Base-by-base conservation (phyloP, 2,329 filamentous ascomycete species). In the Rhynchosporium agropyri region DNA sequence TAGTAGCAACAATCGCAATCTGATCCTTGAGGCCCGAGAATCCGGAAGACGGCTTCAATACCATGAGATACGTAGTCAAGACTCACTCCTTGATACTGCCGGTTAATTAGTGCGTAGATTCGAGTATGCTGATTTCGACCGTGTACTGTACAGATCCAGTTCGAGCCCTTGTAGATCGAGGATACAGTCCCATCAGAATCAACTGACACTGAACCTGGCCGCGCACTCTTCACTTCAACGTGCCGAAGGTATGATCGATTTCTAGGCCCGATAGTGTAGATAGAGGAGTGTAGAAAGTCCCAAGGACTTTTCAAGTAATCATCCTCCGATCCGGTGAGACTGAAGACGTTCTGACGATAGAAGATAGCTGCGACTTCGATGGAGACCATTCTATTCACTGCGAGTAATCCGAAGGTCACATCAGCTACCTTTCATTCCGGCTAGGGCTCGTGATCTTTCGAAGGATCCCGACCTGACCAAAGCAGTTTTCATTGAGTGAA, bases 31-130 rank as follows among this genome's bases (percentile, higher is more conserved):
- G 59, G 49, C 43, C 63, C 63, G n/a, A 65, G 51, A 29, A 63
- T 60, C 4, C 63, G 63, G 51, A 65, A 65, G 49, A 62, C 59
- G 49, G 63, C 63, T 63, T 63, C 56, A 58, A 65, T 63, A 48
- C 56, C 63, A 60, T 60, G 60, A 55, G 58, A 56, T 58, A 65
- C 29, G 40, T 63, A 63, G 36, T 65, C 63, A 15, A 62, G 36
- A 60, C 49, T 20, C 29, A 29, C 20, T 15, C 60, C 55, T n/a
- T 36, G 46, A 60, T 57, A 31, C 40, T 51, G 49, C 50, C 56
- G 28, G 53, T 56, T 53, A 4, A 20, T 15, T n/a, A 15, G 13
- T 3, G 43, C 13, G 15, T 20, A 45, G 13, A 20, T 45, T 6
- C 13, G 43, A 45, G 43, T 6, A 45, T 45, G 43, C n/a, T n/a